Evolutionary conservation across 2,329 filamentous ascomycete genomes (phyloP).

Genomic region (Exophiala aquamarina): DNA sequence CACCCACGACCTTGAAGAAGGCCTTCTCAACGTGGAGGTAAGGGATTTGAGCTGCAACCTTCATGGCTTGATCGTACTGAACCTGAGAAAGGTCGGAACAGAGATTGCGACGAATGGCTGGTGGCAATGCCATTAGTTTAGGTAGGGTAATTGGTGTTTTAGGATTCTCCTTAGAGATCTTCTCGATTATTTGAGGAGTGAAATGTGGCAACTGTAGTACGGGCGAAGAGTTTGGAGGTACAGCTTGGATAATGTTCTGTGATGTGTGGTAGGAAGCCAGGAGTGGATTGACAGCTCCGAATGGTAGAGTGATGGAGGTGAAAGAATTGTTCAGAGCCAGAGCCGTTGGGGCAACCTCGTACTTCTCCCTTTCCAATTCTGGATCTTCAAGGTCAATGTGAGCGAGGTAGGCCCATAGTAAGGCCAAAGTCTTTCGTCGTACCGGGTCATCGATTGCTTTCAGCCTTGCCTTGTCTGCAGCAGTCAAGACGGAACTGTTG

Average conservation of each 20-base stretch:
- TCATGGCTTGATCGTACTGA: slow-evolving; percentile 74
- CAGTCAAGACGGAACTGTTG: slow-evolving; percentile 62
- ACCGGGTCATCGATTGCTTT: slow-evolving; percentile 77
- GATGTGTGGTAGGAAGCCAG: slow-evolving; percentile 77
- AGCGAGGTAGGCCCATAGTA: slow-evolving; percentile 94
- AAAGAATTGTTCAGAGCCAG: slow-evolving; percentile 84
- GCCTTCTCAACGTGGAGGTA: slow-evolving; percentile 82
- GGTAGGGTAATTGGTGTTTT: slow-evolving; percentile 77
- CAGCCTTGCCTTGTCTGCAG: slow-evolving; percentile 74
- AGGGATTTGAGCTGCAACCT: slow-evolving; percentile 80
- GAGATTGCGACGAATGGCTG: slow-evolving; percentile 69
- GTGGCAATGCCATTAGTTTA: slow-evolving; percentile 82
- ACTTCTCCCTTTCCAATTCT: slow-evolving; percentile 75
- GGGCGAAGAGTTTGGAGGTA: slow-evolving; percentile 79
- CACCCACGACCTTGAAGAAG: slow-evolving; percentile 98
- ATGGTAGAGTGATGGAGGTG: slow-evolving; percentile 81
- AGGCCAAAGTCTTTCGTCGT: slow-evolving; percentile 79
- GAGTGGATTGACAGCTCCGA: slow-evolving; percentile 78
- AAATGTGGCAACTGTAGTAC: slow-evolving; percentile 90
- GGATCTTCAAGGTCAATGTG: slow-evolving; percentile 80
- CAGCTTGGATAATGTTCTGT: slow-evolving; percentile 86
- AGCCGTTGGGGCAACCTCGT: slow-evolving; percentile 83
- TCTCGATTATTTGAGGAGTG: slow-evolving; percentile 58
- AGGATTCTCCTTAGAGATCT: slow-evolving; percentile 55
- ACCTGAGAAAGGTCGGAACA: slow-evolving; percentile 66